These are phyloP conservation scores for Calophaca sinica DNA, from an alignment of 306 rosid genomes.

Conservation along the genomic window DNA sequence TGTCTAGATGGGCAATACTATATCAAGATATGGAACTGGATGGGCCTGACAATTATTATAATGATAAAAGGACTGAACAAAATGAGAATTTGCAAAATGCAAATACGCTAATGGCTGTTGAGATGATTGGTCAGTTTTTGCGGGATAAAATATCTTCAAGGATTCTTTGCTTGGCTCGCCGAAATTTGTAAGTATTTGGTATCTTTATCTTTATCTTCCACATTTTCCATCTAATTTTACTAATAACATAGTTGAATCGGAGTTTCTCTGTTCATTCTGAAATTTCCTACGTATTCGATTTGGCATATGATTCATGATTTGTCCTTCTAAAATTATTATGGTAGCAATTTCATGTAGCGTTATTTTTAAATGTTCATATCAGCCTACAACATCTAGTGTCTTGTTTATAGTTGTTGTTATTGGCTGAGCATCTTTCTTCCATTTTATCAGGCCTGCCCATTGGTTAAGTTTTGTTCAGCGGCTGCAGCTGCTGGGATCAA, in stretches of 20 bases:
- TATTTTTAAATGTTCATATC: slow-evolving; percentile 34
- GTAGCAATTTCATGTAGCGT: slow-evolving; percentile 5
- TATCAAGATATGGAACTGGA: slow-evolving; percentile 86
- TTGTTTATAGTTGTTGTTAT: slow-evolving; percentile 26
- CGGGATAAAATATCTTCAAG: slow-evolving; percentile 68
- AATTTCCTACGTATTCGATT: slow-evolving; percentile 12
- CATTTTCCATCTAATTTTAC: background rate
- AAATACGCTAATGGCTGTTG: slow-evolving; percentile 76
- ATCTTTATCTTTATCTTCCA: slow-evolving; percentile 30
- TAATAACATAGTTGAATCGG: slow-evolving; percentile 3
- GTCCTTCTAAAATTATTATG: slow-evolving; percentile 4
- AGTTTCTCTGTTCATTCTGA: slow-evolving; percentile 19
- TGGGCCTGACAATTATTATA: slow-evolving; percentile 54
- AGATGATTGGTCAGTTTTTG: slow-evolving; percentile 83
- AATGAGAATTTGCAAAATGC: slow-evolving; percentile 63
- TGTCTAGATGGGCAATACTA: slow-evolving; percentile 69
- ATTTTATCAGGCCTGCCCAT: slow-evolving; percentile 73
- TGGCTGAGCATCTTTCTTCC: slow-evolving; percentile 37
- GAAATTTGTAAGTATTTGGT: slow-evolving; percentile 68
- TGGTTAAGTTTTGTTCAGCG: slow-evolving; percentile 74
- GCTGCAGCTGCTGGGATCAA: slow-evolving; percentile 67
- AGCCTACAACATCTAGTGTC: background rate
- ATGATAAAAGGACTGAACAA: slow-evolving; percentile 62
- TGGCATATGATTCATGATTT: no score
- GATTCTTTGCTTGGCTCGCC: slow-evolving; percentile 79